Evolutionary conservation across 352 stramenopile genomes (phyloP).

Genomic region (Blastocystis sp.): DNA sequence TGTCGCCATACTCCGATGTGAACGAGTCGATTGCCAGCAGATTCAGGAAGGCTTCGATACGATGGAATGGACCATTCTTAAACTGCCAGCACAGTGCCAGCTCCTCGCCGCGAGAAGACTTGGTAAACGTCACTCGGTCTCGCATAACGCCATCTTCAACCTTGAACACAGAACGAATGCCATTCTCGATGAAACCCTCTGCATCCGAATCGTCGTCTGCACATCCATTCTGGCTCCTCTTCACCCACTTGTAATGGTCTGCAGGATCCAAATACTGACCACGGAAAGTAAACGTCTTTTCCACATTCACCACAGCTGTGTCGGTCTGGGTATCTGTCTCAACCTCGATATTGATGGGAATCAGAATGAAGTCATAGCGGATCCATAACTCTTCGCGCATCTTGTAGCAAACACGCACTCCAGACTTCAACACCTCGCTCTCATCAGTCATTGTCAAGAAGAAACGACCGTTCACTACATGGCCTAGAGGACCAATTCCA

Average conservation of each 20-base stretch:
- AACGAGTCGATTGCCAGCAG: conserved; percentile 33
- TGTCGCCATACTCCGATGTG: neutral
- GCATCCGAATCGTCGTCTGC: neutral
- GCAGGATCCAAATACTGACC: neutral
- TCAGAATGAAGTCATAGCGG: neutral
- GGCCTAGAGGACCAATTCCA: neutral
- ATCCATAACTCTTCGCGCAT: conserved; percentile 20
- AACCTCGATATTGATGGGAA: neutral
- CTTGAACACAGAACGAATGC: neutral
- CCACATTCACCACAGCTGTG: neutral
- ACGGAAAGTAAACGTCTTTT: neutral
- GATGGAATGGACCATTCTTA: neutral
- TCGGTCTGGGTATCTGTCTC: neutral
- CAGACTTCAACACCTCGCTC: neutral
- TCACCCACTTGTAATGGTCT: conserved; percentile 58
- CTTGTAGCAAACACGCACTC: conserved; percentile 32
- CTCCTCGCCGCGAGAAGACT: conserved; percentile 31
- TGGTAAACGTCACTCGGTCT: conserved; percentile 24
- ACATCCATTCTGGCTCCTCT: neutral
- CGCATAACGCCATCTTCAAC: neutral
- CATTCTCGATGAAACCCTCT: neutral
- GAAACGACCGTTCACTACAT: neutral
- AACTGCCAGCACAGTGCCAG: conserved; percentile 53
- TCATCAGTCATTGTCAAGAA: neutral
- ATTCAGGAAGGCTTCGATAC: neutral